Evolutionary conservation across 176 grass and related monocot species (phyloP), one percentile per base, ranked within the genome.

Genomic region (Raddia guianensis): DNA sequence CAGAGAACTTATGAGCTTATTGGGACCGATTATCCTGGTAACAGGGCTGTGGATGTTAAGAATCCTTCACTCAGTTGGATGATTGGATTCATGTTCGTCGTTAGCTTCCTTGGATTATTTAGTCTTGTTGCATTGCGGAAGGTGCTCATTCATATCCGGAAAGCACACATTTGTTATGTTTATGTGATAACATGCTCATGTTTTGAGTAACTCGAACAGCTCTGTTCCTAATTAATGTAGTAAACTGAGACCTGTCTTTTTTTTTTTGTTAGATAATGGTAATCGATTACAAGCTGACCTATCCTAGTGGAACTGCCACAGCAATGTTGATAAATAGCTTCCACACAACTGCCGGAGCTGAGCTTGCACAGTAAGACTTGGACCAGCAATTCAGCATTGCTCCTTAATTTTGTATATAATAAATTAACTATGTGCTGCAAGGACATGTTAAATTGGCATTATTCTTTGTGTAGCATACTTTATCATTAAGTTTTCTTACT

Each of bases 71-170:
- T 98, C 20, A 82, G 90, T 32, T 98, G 95, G 95, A 94, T 98
- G 92, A 94, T 94, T 15, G 88, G 92, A 6, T 98, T 94, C 81
- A 92, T 94, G 90, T 98, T 94, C 77, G 84, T 91, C 2, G 90
- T 98, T 47, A 94, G 95, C 55, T 98, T 98, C 57, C 87, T 94
- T 48, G 95, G 95, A 8, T 78, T 98, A 48, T 98, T 98, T 76
- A 94, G 95, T 81, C 88, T 98, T 18, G 95, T 98, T 15, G 83
- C 95, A 45, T 78, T 98, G 12, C 89, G 90, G 12, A 94, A 98
- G 95, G 95, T 94, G 92, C 0, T 35, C 6, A 53, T 18, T 64
- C 56, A 44, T 37, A 46, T 75, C 20, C 12, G 35, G 20, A 50
- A 61, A 75, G 2, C 65, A 12, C 40, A 56, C 37, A 63, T 46